Conservation (phyloP, 306 rosid species). For the Vigna radiata region DNA sequence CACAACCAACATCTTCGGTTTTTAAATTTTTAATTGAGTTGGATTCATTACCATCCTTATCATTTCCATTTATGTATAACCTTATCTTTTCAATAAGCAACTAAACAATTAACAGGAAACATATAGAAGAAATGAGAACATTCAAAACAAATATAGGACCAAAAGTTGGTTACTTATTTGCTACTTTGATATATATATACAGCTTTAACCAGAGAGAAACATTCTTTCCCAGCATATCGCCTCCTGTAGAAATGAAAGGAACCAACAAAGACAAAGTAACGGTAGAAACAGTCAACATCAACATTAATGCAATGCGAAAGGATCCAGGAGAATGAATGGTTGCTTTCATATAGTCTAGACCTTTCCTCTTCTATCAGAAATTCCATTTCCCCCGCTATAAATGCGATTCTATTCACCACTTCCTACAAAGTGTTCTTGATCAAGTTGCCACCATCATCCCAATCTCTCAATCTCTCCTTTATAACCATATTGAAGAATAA, state of each 20-base stretch:
- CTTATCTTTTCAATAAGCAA: constrained; percentile 35
- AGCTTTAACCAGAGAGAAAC: neutral
- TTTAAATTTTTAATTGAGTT: constrained; percentile 31
- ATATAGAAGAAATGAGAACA: constrained; percentile 43
- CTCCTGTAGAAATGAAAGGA: constrained; percentile 13
- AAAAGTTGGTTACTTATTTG: constrained; percentile 37
- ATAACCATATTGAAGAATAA: constrained; percentile 28
- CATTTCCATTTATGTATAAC: constrained; percentile 33
- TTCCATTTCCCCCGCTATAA: constrained; percentile 54
- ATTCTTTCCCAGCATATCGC: neutral
- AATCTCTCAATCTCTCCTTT: constrained; percentile 3
- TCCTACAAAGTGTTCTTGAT: constrained; percentile 34
- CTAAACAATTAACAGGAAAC: constrained; percentile 46
- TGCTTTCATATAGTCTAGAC: constrained; percentile 62
- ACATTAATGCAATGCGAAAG: constrained; percentile 32
- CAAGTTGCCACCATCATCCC: constrained; percentile 31
- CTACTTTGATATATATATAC: neutral
- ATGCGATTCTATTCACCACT: constrained; percentile 43
- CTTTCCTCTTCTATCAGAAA: constrained; percentile 56
- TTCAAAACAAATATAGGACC: neutral
- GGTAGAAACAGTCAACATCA: constrained; percentile 51
- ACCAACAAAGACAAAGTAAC: constrained; percentile 17
- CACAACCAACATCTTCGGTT: neutral
- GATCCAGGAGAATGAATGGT: constrained; percentile 47
- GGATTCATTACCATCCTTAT: constrained; percentile 31